A percentile compares a stretch with the other conserved stretches of the same genome.
Evolutionary conservation across 129 eudicot genomes (phyloP).

Genomic region (Flaveria brownii): DNA sequence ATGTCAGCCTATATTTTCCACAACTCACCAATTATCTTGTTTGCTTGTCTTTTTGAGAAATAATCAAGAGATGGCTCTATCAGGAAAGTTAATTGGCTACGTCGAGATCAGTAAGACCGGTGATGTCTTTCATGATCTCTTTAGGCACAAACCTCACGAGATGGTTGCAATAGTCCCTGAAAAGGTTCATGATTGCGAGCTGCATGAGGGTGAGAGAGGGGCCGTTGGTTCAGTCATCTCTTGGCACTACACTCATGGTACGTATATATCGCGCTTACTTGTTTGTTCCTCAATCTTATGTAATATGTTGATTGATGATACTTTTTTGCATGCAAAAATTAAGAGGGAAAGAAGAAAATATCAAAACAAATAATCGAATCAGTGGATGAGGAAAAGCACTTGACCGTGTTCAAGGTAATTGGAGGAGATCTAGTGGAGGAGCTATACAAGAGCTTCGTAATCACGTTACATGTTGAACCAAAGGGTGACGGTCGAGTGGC

Average conservation of each 20-base stretch:
- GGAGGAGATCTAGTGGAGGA: conserved; percentile 53
- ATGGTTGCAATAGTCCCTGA: conserved; percentile 24
- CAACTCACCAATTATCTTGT: neutral
- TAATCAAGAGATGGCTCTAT: conserved; percentile 12
- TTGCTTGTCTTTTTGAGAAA: too few relatives aligned
- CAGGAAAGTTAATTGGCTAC: conserved; percentile 26
- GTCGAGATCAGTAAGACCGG: conserved; percentile 33
- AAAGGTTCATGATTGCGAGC: conserved; percentile 34
- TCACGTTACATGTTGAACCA: conserved; percentile 34
- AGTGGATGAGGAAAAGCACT: conserved; percentile 23
- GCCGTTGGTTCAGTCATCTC: conserved; percentile 32
- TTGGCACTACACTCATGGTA: conserved; percentile 39
- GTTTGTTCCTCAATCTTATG: neutral
- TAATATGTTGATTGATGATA: neutral
- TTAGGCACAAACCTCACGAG: conserved; percentile 36
- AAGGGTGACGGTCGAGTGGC: conserved; percentile 33
- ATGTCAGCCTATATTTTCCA: neutral
- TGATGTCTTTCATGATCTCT: conserved; percentile 39
- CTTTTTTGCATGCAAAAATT: neutral
- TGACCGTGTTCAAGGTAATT: conserved; percentile 33
- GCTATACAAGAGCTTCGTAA: conserved; percentile 33
- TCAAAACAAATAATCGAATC: conserved; percentile 29
- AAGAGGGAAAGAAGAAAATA: conserved; percentile 26
- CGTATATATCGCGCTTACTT: neutral
- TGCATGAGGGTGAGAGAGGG: conserved; percentile 38